Evolutionary conservation across 208 protist species (phyloP), one percentile per base, ranked within the genome.

Genomic region (Blechomonas ayalai): DNA sequence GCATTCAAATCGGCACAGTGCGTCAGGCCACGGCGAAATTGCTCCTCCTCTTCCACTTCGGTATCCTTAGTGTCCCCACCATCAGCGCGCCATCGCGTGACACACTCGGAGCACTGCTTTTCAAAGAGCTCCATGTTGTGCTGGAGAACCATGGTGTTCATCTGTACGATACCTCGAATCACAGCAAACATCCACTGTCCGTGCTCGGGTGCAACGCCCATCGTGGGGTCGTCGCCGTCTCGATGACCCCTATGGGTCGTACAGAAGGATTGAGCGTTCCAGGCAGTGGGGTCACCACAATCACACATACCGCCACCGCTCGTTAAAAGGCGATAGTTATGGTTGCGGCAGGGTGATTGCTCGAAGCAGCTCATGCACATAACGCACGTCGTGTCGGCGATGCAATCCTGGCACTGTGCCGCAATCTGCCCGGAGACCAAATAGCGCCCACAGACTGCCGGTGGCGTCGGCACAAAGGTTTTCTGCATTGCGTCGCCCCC

Each of bases 301-400:
- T 97, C 92, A 57, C 92, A 97, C 58, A 93, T 90, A 48, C 87
- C 89, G 23, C 69, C 88, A 24, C 70, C 64, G 54, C 73, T 56
- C n/a, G 52, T 51, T 10, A 53, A 61, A 33, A 96, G 70, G 19
- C 63, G 41, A 62, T 92, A 80, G 33, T 68, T 63, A 43, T 94
- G 86, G n/a, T 69, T 65, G 16, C 61, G 50, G 41, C 90, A 92
- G 26, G 81, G 70, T 26, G 80, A 90, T 44, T 78, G 43, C 29
- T 77, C 47, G 46, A 97, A 97, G 76, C 93, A 97, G 10, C 72
- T 62, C 38, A 85, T 69, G 61, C 93, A 97, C 58, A 97, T 72
- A 5, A 94, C 90, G 63, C 84, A 95, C 10, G 74, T 90, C 12
- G 41, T 28, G 54, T 96, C 93, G 0, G 69, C 64, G 18, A 75